A percentile compares a stretch with the other conserved stretches of the same genome.
Conservation (phyloP, 495 filamentous ascomycete species). For the Daldinia loculata region DNA sequence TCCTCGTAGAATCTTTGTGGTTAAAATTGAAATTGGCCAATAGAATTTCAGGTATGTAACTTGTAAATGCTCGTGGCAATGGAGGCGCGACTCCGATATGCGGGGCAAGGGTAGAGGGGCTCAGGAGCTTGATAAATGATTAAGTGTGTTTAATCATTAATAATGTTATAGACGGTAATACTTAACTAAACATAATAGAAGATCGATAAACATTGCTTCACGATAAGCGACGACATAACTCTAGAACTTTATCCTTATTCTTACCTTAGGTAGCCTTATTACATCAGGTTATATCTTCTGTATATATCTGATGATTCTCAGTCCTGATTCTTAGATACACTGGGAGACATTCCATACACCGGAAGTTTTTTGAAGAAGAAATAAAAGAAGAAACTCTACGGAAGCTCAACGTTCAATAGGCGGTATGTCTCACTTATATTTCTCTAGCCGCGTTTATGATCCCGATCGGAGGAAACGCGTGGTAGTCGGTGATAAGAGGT, state of each 20-base stretch:
- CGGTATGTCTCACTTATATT: neutral
- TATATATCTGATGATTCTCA: no score
- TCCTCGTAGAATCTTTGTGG: conserved; percentile 28
- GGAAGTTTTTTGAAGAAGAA: neutral
- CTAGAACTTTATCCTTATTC: neutral
- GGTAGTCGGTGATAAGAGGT: neutral
- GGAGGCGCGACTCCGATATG: conserved; percentile 24
- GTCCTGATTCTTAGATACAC: neutral
- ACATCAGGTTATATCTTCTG: neutral
- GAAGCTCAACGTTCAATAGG: neutral
- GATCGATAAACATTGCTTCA: neutral
- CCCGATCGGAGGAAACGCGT: neutral
- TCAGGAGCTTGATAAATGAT: conserved; percentile 25
- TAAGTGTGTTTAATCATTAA: neutral
- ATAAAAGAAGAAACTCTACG: neutral
- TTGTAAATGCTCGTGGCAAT: neutral
- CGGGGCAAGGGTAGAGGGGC: conserved; percentile 33
- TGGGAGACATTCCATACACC: neutral
- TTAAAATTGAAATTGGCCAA: conserved; percentile 30
- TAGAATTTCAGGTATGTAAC: neutral
- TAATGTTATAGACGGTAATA: neutral
- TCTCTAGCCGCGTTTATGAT: neutral
- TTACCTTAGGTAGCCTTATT: neutral
- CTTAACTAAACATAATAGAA: neutral
- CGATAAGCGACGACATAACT: neutral